These are phyloP conservation scores for Parathielavia hyrcaniae DNA, from an alignment of 495 filamentous ascomycete species.

Conservation along the genomic window DNA sequence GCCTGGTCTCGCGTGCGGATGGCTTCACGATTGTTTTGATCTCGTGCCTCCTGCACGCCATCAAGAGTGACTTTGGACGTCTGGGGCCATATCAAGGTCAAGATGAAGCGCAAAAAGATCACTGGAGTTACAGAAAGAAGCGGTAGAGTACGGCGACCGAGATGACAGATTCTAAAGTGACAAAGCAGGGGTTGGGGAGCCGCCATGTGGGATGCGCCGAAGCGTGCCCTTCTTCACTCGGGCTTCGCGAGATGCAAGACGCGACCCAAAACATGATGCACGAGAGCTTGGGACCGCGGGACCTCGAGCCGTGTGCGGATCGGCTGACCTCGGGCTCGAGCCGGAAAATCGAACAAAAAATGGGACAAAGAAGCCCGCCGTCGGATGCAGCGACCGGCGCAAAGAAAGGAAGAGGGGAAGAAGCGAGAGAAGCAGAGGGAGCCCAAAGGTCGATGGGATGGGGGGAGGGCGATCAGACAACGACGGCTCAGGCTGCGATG, in stretches of 20 bases:
- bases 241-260: constrained; percentile 26
- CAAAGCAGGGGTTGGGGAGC: constrained; percentile 32
- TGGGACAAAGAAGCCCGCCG: constrained; percentile 9
- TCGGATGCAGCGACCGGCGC: constrained; percentile 8
- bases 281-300: background rate
- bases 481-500: constrained; percentile 20
- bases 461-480: constrained; percentile 37
- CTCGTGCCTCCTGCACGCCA: constrained; percentile 9
- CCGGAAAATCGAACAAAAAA: constrained; percentile 26
- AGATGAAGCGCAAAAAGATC: background rate
- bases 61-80: constrained; percentile 25
- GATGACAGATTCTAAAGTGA: constrained; percentile 12
- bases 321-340: background rate
- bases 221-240: constrained; percentile 16
- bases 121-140: constrained; percentile 22
- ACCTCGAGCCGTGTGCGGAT: constrained; percentile 4
- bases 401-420: constrained; percentile 20
- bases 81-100: background rate
- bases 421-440: constrained; percentile 39
- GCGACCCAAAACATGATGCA: constrained; percentile 24
- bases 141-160: constrained; percentile 23
- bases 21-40: constrained; percentile 33
- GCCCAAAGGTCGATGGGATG: constrained; percentile 24
- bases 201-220: constrained; percentile 34
- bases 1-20: constrained; percentile 32